Conservation (phyloP, 2,329 filamentous ascomycete genomes). For the Fusarium sarcochroum region DNA sequence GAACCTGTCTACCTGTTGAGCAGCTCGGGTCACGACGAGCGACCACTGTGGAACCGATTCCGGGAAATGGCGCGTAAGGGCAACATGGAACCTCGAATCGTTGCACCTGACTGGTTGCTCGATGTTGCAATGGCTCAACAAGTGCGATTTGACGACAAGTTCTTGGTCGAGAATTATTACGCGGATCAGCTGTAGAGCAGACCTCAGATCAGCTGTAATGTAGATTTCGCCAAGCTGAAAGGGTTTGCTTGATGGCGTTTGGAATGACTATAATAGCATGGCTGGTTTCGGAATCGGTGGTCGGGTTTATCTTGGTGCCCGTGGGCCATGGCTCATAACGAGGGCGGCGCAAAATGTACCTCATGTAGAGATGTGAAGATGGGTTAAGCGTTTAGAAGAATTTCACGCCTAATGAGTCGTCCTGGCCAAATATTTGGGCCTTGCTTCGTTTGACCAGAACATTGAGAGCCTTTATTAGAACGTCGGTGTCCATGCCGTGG, state of each 20-base stretch:
- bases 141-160: constrained; percentile 75
- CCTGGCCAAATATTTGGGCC: constrained; percentile 92
- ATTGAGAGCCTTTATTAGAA: constrained; percentile 83
- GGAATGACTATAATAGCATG: constrained; percentile 19
- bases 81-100: constrained; percentile 84
- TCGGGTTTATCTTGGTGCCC: constrained; percentile 13
- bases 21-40: constrained; percentile 75
- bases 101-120: constrained; percentile 90
- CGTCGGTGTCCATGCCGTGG: constrained; percentile 86
- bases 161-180: constrained; percentile 66
- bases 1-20: constrained; percentile 89
- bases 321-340: constrained; percentile 8
- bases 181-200: constrained; percentile 37
- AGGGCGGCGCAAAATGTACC: constrained; percentile 23
- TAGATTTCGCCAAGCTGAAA: constrained; percentile 1
- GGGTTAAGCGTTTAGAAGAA: constrained; percentile 79
- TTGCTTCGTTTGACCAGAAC: constrained; percentile 90
- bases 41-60: constrained; percentile 84
- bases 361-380: constrained; percentile 39
- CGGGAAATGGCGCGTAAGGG: constrained; percentile 82
- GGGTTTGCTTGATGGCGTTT: constrained; percentile 41
- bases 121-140: constrained; percentile 91
- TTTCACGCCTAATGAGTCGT: constrained; percentile 92
- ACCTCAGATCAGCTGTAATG: constrained; percentile 24
- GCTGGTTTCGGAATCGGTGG: constrained; percentile 24